These are phyloP conservation scores for Zasmidium cellare DNA, from an alignment of 2,329 filamentous ascomycete genomes.

Conservation along the genomic window DNA sequence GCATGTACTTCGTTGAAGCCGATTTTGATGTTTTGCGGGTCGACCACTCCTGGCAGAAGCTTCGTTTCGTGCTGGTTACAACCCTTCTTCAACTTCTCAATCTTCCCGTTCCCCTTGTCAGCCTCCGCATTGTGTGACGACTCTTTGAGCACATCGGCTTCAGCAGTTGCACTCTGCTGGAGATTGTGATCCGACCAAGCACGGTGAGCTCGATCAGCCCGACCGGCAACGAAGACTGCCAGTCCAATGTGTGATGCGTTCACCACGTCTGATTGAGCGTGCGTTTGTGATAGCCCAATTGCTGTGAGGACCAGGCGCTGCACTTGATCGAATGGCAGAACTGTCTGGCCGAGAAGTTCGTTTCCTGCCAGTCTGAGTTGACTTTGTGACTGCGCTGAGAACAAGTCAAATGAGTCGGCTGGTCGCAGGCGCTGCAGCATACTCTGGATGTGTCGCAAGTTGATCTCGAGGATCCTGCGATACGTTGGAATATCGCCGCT, in stretches of 20 bases:
- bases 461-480: slow-evolving; percentile 50
- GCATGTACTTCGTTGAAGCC: slow-evolving; percentile 88
- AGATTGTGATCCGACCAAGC: slow-evolving; percentile 14
- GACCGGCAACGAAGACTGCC: slow-evolving; percentile 23
- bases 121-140: not conserved
- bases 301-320: slow-evolving; percentile 59
- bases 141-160: slow-evolving; percentile 1
- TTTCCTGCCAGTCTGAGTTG: slow-evolving; percentile 28
- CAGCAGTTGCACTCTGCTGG: slow-evolving; percentile 4
- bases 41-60: slow-evolving; percentile 77
- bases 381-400: slow-evolving; percentile 15
- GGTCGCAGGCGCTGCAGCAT: slow-evolving; percentile 57
- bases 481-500: slow-evolving; percentile 18
- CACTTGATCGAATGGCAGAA: slow-evolving; percentile 58
- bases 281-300: slow-evolving; percentile 50
- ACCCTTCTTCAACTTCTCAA: slow-evolving; percentile 55
- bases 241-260: slow-evolving; percentile 39
- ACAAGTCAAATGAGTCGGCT: slow-evolving; percentile 20
- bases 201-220: slow-evolving; percentile 22
- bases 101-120: slow-evolving; percentile 13
- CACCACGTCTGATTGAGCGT: slow-evolving; percentile 31
- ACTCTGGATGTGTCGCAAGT: slow-evolving; percentile 63
- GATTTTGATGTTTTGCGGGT: slow-evolving; percentile 77
- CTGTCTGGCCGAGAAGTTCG: slow-evolving; percentile 50
- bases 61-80: slow-evolving; percentile 79